Evolutionary conservation across 2,329 filamentous ascomycete genomes (phyloP).

Genomic region (Claviceps digitariae): DNA sequence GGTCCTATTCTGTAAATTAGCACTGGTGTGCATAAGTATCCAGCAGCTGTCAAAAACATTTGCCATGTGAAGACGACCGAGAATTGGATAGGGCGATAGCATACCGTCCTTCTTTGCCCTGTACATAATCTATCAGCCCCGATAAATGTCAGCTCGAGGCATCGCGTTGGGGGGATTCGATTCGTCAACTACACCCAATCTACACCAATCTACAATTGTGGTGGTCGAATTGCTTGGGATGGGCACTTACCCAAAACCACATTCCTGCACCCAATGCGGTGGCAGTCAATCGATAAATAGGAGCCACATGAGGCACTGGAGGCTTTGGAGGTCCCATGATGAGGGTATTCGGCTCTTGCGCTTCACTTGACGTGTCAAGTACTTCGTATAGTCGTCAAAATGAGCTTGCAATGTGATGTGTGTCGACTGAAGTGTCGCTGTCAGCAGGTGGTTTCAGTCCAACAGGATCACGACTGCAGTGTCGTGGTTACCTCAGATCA

Average conservation of each 20-base stretch:
- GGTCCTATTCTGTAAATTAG: constrained; percentile 33
- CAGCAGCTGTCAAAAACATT: background rate
- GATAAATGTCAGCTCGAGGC: background rate
- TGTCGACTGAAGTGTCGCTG: background rate
- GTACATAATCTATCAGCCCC: constrained; percentile 64
- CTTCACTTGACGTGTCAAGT: background rate
- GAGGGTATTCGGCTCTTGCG: background rate
- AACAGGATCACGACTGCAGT: background rate
- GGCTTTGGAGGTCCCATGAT: constrained; percentile 24
- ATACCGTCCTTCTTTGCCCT: constrained; percentile 87
- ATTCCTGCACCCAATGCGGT: constrained; percentile 86
- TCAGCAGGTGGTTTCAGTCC: background rate
- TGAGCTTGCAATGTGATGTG: background rate
- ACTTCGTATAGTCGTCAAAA: background rate
- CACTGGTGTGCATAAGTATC: background rate
- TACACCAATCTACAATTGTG: background rate
- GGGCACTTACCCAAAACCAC: constrained; percentile 87
- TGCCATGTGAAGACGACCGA: background rate
- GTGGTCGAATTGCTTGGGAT: background rate
- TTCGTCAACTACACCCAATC: background rate
- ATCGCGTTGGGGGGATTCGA: background rate
- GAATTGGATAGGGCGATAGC: constrained; percentile 1
- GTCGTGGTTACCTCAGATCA: background rate
- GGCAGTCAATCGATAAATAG: constrained; percentile 70
- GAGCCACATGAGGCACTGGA: constrained; percentile 35